Evolutionary conservation across 1,139 yeast genomes (phyloP).

Genomic region (Lodderomyces oxycetoniae): DNA sequence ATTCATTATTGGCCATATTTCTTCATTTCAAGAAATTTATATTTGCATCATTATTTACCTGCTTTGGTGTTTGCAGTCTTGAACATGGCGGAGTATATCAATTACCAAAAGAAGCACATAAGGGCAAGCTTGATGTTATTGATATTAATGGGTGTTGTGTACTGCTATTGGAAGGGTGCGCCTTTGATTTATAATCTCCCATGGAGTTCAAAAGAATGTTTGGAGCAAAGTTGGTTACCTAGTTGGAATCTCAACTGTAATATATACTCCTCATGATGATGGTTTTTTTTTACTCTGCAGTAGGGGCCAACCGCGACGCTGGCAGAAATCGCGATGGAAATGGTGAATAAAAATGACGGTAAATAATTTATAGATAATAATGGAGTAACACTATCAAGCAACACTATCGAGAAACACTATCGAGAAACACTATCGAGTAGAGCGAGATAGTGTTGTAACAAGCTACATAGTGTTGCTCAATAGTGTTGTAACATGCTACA

Average conservation of each 20-base stretch:
- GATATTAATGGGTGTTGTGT: constrained; percentile 15
- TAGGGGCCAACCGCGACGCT: too few species aligned
- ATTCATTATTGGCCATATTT: constrained; percentile 36
- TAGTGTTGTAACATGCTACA: too few species aligned
- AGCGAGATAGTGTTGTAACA: too few species aligned
- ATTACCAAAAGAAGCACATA: constrained; percentile 20
- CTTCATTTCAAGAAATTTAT: constrained; percentile 29
- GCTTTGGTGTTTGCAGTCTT: constrained; percentile 34
- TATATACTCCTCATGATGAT: constrained; percentile 13
- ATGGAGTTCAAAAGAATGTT: constrained; percentile 30
- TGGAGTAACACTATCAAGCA: too few species aligned
- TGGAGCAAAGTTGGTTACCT: constrained; percentile 25
- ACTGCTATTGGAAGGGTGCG: constrained; percentile 18
- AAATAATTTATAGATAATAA: too few species aligned
- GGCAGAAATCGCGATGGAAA: too few species aligned
- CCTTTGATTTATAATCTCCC: constrained; percentile 35
- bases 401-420: too few species aligned
- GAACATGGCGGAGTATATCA: constrained; percentile 27
- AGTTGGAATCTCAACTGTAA: constrained; percentile 37
- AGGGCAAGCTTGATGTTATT: constrained; percentile 14
- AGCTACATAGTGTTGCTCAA: too few species aligned
- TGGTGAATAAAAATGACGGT: too few species aligned
- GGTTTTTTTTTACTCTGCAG: too few species aligned
- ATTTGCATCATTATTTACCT: constrained; percentile 38
- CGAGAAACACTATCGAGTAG: too few species aligned